Conservation (phyloP, 164 flowering plant species). For the Stephania yunnanensis region DNA sequence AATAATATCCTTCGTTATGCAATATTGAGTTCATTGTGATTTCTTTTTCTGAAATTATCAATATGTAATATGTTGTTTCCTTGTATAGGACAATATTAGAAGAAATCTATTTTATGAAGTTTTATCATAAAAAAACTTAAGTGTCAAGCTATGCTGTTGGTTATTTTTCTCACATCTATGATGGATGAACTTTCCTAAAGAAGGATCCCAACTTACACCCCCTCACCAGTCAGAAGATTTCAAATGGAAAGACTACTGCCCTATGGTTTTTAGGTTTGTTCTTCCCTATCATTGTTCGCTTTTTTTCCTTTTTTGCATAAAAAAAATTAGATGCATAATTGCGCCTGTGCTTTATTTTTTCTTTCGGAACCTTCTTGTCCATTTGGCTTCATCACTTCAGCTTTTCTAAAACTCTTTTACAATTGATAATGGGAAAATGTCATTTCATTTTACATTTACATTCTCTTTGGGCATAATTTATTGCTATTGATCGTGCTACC, state of each 20-base stretch:
- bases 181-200: slow-evolving; percentile 91
- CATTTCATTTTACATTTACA: not conserved
- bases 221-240: slow-evolving; percentile 86
- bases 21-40: not conserved
- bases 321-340: too few relatives aligned
- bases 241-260: slow-evolving; percentile 97
- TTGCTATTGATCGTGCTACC: not conserved
- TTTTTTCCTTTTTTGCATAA: not conserved
- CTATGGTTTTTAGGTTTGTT: slow-evolving; percentile 96
- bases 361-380: not conserved
- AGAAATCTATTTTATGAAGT: too few relatives aligned
- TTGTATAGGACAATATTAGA: too few relatives aligned
- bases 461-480: not conserved
- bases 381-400: not conserved
- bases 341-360: not conserved
- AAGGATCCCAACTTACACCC: slow-evolving; percentile 90
- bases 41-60: too few relatives aligned
- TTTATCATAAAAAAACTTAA: too few relatives aligned
- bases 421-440: not conserved
- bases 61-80: too few relatives aligned
- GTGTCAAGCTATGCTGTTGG: too few relatives aligned
- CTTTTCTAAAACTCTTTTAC: not conserved
- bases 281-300: not conserved
- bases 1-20: not conserved
- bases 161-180: too few relatives aligned